Conservation (phyloP, 2,329 filamentous ascomycete species). For the Huntiella moniliformis region DNA sequence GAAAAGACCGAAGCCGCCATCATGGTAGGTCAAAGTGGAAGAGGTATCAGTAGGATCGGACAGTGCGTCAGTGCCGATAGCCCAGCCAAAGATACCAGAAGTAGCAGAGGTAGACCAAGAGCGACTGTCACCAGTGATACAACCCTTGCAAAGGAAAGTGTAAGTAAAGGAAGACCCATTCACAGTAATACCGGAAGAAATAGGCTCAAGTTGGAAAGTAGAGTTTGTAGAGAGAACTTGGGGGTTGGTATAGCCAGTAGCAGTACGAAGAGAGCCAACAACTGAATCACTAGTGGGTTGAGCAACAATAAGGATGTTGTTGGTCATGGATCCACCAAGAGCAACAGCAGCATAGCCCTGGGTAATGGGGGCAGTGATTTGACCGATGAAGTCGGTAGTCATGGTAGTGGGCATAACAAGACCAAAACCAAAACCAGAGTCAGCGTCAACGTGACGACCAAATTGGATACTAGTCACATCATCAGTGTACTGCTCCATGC, state of each 20-base stretch:
- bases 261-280: conserved; percentile 16
- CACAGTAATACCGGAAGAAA: conserved; percentile 31
- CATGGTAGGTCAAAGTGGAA: conserved; percentile 22
- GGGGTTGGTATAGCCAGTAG: conserved; percentile 27
- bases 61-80: conserved; percentile 19
- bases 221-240: conserved; percentile 24
- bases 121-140: conserved; percentile 19
- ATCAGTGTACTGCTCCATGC: conserved; percentile 21
- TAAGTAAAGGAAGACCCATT: conserved; percentile 34
- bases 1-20: conserved; percentile 22
- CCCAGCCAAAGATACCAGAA: conserved; percentile 21
- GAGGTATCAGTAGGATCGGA: conserved; percentile 17
- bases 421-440: conserved; percentile 27
- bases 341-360: conserved; percentile 30
- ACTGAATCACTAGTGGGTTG: conserved; percentile 29
- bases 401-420: conserved; percentile 30
- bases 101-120: conserved; percentile 17
- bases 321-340: conserved; percentile 27
- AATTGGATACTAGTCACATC: conserved; percentile 28
- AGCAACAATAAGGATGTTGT: conserved; percentile 28
- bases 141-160: conserved; percentile 33
- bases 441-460: conserved; percentile 17
- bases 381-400: conserved; percentile 33
- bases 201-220: conserved; percentile 22
- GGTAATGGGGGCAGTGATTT: conserved; percentile 26